Conservation (phyloP, 2,329 filamentous ascomycete genomes). For the Alternaria sp. region DNA sequence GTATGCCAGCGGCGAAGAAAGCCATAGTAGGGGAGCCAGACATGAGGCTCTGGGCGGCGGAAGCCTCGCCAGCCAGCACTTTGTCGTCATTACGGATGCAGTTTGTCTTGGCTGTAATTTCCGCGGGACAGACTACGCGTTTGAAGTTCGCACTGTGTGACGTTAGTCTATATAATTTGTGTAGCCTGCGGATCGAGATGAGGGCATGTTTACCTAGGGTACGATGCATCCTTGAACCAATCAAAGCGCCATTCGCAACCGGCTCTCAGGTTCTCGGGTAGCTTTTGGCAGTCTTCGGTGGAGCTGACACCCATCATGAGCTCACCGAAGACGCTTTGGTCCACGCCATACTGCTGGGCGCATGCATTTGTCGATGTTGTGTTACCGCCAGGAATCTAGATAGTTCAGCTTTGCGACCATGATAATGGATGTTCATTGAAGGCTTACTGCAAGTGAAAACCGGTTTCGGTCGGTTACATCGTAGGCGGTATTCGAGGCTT, state of each 20-base stretch:
- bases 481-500: slow-evolving; percentile 67
- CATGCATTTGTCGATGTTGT: slow-evolving; percentile 44
- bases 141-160: slow-evolving; percentile 45
- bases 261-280: slow-evolving; percentile 35
- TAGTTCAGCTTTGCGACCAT: slow-evolving; percentile 14
- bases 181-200: slow-evolving; percentile 5
- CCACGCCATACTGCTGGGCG: slow-evolving; percentile 40
- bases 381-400: slow-evolving; percentile 46
- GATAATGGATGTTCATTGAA: background rate
- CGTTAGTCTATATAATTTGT: slow-evolving; percentile 22
- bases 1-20: slow-evolving; percentile 24
- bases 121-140: slow-evolving; percentile 44
- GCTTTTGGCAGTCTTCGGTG: slow-evolving; percentile 41
- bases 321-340: slow-evolving; percentile 43
- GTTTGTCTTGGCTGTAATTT: slow-evolving; percentile 43
- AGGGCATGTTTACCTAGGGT: slow-evolving; percentile 35
- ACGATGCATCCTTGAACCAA: slow-evolving; percentile 44
- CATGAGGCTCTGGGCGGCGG: slow-evolving; percentile 22
- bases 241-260: slow-evolving; percentile 46
- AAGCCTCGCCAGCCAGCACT: slow-evolving; percentile 22
- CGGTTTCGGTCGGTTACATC: slow-evolving; percentile 42
- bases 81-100: slow-evolving; percentile 45
- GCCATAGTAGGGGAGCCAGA: slow-evolving; percentile 18
- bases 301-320: slow-evolving; percentile 35
- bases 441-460: slow-evolving; percentile 46